Evolutionary conservation across 106 monocot genomes (phyloP).

Genomic region (Posidonia australis): DNA sequence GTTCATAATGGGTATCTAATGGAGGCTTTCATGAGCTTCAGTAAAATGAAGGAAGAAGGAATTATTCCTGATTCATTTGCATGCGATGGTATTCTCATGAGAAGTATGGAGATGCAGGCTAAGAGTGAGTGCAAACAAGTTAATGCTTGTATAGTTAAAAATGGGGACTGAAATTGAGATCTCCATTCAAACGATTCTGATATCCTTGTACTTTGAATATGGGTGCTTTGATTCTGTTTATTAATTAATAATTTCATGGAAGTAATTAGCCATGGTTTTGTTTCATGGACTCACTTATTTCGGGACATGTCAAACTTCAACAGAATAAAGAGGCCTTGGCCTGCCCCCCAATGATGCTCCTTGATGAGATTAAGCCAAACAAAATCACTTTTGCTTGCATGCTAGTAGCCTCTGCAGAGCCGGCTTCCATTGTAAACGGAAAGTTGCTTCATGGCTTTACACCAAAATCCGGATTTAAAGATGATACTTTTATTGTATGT

Average conservation of each 20-base stretch:
- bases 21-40: slow-evolving; percentile 11
- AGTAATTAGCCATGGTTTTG: slow-evolving; percentile 8
- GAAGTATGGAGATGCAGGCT: slow-evolving; percentile 16
- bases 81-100: slow-evolving; percentile 13
- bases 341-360: slow-evolving; percentile 5
- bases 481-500: slow-evolving; percentile 12
- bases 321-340: slow-evolving; percentile 7
- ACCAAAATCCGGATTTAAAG: slow-evolving; percentile 11
- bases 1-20: slow-evolving; percentile 8
- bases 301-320: slow-evolving; percentile 9
- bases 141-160: slow-evolving; percentile 21
- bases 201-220: slow-evolving; percentile 17
- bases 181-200: slow-evolving; percentile 10
- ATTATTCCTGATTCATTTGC: slow-evolving; percentile 9
- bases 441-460: slow-evolving; percentile 11
- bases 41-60: slow-evolving; percentile 12
- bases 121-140: slow-evolving; percentile 15
- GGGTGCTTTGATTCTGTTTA: neutral
- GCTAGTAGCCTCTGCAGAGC: slow-evolving; percentile 7
- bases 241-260: neutral
- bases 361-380: slow-evolving; percentile 13
- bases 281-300: slow-evolving; percentile 31
- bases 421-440: slow-evolving; percentile 6
- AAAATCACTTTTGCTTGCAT: slow-evolving; percentile 14
- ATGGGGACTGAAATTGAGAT: slow-evolving; percentile 13